Evolutionary conservation across 1,139 yeast genomes (phyloP).

Genomic region (Debaryomyces udenii): DNA sequence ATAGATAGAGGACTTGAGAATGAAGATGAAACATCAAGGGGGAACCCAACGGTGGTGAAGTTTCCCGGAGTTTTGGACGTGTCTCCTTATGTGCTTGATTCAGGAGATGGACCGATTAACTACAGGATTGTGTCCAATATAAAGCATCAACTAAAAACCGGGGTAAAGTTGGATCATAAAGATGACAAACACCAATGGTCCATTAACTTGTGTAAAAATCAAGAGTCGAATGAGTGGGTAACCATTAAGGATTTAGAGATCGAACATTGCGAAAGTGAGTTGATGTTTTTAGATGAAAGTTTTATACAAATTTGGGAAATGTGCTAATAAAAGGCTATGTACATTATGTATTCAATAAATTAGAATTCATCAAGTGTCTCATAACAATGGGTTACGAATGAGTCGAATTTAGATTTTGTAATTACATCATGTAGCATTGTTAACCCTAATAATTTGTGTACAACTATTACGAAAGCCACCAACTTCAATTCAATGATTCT

Average conservation of each 20-base stretch:
- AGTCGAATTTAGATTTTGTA: conserved; percentile 5
- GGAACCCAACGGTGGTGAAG: conserved; percentile 67
- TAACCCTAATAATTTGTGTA: conserved; percentile 19
- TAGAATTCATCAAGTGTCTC: conserved; percentile 9
- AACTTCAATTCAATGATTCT: conserved; percentile 20
- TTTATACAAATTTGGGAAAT: conserved; percentile 70
- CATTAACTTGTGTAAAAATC: conserved; percentile 44
- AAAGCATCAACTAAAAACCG: conserved; percentile 41
- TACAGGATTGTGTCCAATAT: conserved; percentile 58
- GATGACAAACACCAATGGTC: conserved; percentile 50
- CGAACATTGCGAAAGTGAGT: conserved; percentile 53
- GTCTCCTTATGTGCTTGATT: conserved; percentile 29
- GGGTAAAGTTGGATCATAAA: conserved; percentile 22
- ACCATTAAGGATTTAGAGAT: conserved; percentile 57
- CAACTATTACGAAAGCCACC: conserved; percentile 24
- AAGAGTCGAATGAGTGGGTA: conserved; percentile 51
- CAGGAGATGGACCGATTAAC: conserved; percentile 17
- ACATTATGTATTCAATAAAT: conserved; percentile 5
- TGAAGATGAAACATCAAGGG: conserved; percentile 26
- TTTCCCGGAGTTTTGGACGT: conserved; percentile 53
- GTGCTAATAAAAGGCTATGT: conserved; percentile 8
- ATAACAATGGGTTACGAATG: conserved; percentile 17
- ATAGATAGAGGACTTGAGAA: conserved; percentile 53
- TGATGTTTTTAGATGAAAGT: conserved; percentile 63
- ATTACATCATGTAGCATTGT: conserved; percentile 23